A percentile compares a stretch with the other conserved stretches of the same genome.
Evolutionary conservation across 257 asterid genomes (phyloP).

Genomic region (Coffea eugenioides): DNA sequence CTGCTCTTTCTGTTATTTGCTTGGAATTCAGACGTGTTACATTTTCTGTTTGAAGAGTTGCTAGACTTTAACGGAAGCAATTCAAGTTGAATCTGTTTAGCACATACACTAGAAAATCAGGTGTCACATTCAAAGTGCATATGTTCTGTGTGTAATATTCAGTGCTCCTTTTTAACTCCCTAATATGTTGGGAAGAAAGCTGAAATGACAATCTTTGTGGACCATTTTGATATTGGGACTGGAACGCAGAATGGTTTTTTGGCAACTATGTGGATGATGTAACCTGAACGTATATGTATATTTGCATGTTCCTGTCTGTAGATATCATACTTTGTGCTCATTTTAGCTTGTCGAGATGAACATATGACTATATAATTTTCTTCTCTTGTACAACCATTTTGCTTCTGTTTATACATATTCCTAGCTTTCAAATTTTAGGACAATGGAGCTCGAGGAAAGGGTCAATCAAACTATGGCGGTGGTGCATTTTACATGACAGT

Average conservation of each 20-base stretch:
- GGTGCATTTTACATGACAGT: constrained; percentile 89
- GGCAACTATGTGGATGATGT: neutral
- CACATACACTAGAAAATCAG: neutral
- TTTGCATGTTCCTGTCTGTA: neutral
- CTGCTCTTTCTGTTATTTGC: neutral
- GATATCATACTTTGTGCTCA: neutral
- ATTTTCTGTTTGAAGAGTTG: neutral
- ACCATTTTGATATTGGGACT: neutral
- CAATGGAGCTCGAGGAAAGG: constrained; percentile 43
- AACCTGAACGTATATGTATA: neutral
- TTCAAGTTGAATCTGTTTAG: neutral
- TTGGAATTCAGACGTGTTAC: neutral
- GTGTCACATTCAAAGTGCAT: neutral
- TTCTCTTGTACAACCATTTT: constrained; percentile 6
- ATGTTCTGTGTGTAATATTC: neutral
- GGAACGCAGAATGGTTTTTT: neutral
- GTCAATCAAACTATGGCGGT: constrained; percentile 61
- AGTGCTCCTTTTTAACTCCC: neutral
- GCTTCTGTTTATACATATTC: constrained; percentile 15
- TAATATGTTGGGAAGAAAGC: neutral
- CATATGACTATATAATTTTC: constrained; percentile 1
- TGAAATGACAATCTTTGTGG: neutral
- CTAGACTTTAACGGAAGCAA: neutral
- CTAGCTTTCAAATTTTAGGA: constrained; percentile 44
- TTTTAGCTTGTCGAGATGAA: constrained; percentile 1